phyloP scores from a whole-genome alignment of 148 eudicot genomes.

The Polygonum maritimum region DNA sequence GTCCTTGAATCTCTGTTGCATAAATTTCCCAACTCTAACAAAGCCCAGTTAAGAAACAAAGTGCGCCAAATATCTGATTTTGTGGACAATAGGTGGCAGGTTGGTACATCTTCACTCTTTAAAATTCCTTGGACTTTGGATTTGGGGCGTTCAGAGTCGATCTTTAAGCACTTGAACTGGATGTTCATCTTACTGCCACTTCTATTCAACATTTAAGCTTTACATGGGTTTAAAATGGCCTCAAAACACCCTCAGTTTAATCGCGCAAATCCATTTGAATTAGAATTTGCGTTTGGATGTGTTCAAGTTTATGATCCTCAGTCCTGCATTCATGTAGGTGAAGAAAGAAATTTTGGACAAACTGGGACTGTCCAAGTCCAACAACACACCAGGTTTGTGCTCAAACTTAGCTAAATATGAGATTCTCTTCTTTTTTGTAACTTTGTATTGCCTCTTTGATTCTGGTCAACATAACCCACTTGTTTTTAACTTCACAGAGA shows the following conservation, averaged over 20 bases:
- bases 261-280: neutral
- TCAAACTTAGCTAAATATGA: neutral
- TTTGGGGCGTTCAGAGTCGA: neutral
- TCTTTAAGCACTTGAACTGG: neutral
- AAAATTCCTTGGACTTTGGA: neutral
- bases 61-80: slow-evolving; percentile 74
- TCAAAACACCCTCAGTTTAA: neutral
- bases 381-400: slow-evolving; percentile 51
- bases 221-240: neutral
- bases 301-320: neutral
- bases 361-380: slow-evolving; percentile 46
- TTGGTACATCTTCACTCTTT: slow-evolving; percentile 19
- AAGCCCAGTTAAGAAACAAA: slow-evolving; percentile 47
- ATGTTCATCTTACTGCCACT: neutral
- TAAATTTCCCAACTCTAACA: slow-evolving; percentile 46
- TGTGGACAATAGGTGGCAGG: slow-evolving; percentile 81
- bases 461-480: slow-evolving; percentile 2
- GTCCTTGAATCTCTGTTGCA: slow-evolving; percentile 44
- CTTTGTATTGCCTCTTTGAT: neutral
- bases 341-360: slow-evolving; percentile 71
- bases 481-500: slow-evolving; percentile 33
- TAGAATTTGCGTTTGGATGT: neutral
- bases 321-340: slow-evolving; percentile 42
- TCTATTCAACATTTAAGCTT: neutral
- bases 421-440: neutral